A percentile compares a stretch with the other conserved stretches of the same genome.
Evolutionary conservation across 73 alveolate species (phyloP).

Genomic region (Tetrahymena thermophila): DNA sequence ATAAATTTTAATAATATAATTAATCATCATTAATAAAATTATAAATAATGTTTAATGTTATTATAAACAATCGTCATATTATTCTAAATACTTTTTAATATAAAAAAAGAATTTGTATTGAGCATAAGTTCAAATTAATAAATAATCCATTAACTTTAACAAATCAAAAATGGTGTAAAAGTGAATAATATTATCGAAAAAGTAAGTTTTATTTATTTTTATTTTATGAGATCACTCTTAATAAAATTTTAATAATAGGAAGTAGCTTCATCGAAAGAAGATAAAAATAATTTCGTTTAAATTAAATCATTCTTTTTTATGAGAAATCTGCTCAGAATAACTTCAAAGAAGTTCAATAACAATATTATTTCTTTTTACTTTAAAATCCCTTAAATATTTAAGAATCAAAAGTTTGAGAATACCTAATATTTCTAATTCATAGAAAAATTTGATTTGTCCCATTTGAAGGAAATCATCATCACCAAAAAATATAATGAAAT

Average conservation of each 20-base stretch:
- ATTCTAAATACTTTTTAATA: background rate
- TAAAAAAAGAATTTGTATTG: background rate
- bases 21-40: too few species aligned
- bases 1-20: too few species aligned
- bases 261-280: background rate
- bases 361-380: background rate
- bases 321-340: background rate
- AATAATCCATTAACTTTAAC: background rate
- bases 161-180: background rate
- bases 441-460: background rate
- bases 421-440: background rate
- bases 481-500: background rate
- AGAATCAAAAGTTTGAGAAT: background rate
- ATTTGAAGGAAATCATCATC: background rate
- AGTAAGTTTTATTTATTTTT: background rate
- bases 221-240: background rate
- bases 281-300: background rate
- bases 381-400: background rate
- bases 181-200: background rate
- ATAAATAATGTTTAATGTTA: too few species aligned
- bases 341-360: background rate
- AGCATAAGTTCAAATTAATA: background rate
- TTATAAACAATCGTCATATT: too few species aligned
- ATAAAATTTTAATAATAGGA: background rate
- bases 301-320: background rate